These are phyloP conservation scores for Saturnispora hagleri DNA, from an alignment of 805 yeast genomes.

Conservation along the genomic window DNA sequence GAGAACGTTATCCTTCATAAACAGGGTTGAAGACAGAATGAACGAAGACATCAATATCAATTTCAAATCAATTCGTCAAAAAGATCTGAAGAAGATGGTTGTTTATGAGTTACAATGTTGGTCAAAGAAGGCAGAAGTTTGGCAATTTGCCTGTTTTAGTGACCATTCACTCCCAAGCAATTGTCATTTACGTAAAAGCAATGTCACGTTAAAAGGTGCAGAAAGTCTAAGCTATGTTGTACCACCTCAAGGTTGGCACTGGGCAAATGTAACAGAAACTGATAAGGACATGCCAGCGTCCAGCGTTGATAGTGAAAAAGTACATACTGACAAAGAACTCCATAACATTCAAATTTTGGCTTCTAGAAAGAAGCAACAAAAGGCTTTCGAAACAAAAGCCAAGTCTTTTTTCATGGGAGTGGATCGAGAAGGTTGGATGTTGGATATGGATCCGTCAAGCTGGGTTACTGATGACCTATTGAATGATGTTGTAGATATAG, in stretches of 20 bases:
- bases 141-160: constrained; percentile 57
- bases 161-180: constrained; percentile 45
- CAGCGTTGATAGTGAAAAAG: constrained; percentile 7
- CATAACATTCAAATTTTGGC: background rate
- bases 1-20: constrained; percentile 37
- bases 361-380: constrained; percentile 2
- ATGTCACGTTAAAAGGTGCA: constrained; percentile 22
- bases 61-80: constrained; percentile 25
- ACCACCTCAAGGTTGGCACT: constrained; percentile 57
- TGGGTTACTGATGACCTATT: constrained; percentile 55
- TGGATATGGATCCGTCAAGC: constrained; percentile 51
- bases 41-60: constrained; percentile 31
- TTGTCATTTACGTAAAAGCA: constrained; percentile 30
- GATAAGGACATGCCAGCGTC: background rate
- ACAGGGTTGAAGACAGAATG: constrained; percentile 38
- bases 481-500: constrained; percentile 46
- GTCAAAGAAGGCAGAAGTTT: constrained; percentile 39
- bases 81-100: constrained; percentile 45
- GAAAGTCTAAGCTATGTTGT: constrained; percentile 31
- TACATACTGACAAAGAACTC: constrained; percentile 5
- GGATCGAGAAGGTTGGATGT: constrained; percentile 41
- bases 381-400: background rate
- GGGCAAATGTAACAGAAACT: constrained; percentile 15
- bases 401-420: constrained; percentile 8
- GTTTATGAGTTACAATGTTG: constrained; percentile 59